Conservation (phyloP, 768 basidiomycete genomes). For the Phanerodontia chrysosporium region DNA sequence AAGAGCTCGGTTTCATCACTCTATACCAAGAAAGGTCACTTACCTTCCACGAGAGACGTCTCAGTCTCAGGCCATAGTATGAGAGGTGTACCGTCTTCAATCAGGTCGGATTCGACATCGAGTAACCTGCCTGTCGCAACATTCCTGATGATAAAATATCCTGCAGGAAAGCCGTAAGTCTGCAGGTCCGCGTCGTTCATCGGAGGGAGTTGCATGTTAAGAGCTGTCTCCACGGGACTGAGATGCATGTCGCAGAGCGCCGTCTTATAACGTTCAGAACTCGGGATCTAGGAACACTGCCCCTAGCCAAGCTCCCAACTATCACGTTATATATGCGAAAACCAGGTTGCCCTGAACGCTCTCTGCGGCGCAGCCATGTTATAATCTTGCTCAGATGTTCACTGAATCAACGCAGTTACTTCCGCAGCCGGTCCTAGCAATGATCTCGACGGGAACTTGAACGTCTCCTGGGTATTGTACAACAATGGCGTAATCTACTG, state of each 20-base stretch:
- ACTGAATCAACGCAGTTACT: background rate
- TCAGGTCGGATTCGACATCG: conserved; percentile 49
- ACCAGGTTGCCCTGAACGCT: too few relatives aligned
- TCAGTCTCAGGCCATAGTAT: conserved; percentile 73
- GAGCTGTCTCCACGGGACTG: conserved; percentile 11
- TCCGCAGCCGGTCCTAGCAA: background rate
- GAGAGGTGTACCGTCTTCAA: conserved; percentile 59
- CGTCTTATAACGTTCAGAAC: background rate
- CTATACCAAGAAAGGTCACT: conserved; percentile 5
- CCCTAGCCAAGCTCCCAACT: too few relatives aligned
- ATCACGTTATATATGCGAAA: too few relatives aligned
- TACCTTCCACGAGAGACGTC: conserved; percentile 73
- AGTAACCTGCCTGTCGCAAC: conserved; percentile 49
- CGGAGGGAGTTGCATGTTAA: conserved; percentile 17
- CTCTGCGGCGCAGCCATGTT: conserved; percentile 6
- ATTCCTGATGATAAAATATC: conserved; percentile 63
- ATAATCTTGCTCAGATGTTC: background rate
- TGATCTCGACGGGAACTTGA: background rate
- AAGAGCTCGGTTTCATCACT: background rate
- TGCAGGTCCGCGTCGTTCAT: conserved; percentile 21
- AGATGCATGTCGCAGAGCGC: conserved; percentile 16
- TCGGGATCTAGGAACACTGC: background rate
- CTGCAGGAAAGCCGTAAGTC: conserved; percentile 33
- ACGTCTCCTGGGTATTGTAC: background rate
- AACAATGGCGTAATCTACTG: background rate